These are phyloP conservation scores for Boletus edulis DNA, from an alignment of 768 basidiomycete species.

Conservation along the genomic window DNA sequence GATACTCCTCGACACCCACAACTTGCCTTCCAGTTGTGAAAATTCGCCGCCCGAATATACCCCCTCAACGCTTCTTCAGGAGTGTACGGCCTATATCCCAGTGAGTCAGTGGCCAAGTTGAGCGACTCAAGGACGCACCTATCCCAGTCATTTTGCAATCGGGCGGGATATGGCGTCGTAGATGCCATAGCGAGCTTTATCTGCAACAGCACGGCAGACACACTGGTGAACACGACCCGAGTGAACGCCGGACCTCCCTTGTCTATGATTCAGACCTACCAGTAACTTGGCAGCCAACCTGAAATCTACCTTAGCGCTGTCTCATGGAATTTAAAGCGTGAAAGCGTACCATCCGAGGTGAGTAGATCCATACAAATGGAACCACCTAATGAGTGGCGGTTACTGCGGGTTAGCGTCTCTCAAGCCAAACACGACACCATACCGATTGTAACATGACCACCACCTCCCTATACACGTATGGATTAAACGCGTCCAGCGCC, in stretches of 20 bases:
- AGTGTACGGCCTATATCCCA: conserved; percentile 35
- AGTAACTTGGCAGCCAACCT: conserved; percentile 65
- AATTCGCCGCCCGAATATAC: conserved; percentile 60
- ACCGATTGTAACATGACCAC: conserved; percentile 68
- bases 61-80: conserved; percentile 60
- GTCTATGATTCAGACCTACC: conserved; percentile 29
- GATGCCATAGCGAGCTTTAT: conserved; percentile 71
- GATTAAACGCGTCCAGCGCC: not conserved
- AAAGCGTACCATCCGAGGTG: conserved; percentile 48
- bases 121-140: conserved; percentile 29
- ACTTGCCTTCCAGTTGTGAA: conserved; percentile 62
- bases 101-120: not conserved
- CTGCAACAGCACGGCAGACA: conserved; percentile 51
- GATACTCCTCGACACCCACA: not conserved
- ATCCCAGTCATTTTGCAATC: conserved; percentile 50
- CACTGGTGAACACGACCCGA: conserved; percentile 17
- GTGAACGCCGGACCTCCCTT: not conserved
- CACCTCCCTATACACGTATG: conserved; percentile 45
- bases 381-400: conserved; percentile 42
- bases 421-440: conserved; percentile 2
- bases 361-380: conserved; percentile 76
- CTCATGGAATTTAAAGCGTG: not conserved
- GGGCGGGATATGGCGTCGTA: conserved; percentile 60
- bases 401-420: not conserved
- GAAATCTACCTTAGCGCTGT: not conserved